Base-by-base conservation (phyloP, 2,329 filamentous ascomycete genomes). In the Verticillium klebahnii region DNA sequence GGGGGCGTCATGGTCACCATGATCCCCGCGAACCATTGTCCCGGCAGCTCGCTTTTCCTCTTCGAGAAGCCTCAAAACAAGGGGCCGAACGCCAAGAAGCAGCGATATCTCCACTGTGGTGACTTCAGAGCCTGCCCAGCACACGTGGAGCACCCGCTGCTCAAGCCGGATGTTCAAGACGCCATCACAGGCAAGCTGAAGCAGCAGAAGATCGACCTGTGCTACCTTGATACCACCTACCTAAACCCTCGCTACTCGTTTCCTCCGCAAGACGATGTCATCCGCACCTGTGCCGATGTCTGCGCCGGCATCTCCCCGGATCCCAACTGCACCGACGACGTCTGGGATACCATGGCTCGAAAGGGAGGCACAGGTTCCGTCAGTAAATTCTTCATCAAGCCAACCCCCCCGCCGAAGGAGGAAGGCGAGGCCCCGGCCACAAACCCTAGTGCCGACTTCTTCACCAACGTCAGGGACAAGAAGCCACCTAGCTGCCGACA, bases 221-320 rank as follows among this genome's bases (percentile, higher is more conserved):
- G 95, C 77, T 99, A 99, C 72, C 86, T 99, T 9, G 95, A 99
- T 72, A 99, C 95, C 0, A 99, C 95, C 0, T 99, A 99, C 72
- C 83, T 99, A 12, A 97, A 95, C 66, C 95, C 95, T 0, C 93
- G 93, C 66, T 99, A 98, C 74, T 89, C 94, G 0, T 99, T 99
- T 68, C 95, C 95, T 0, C 89, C 86, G 3, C 95, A 99, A 72
- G 83, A 89, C 61, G 89, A 95, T 67, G 95, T 99, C 60, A 92
- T 98, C 64, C 81, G 85, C 65, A 90, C 94, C 9, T 97, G 93
- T 70, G 91, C 92, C 4, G 90, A 96, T 39, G 87, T 98, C 74
- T 97, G 93, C 70, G 86, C 89, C n/a, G 88, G 84, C 63, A 81
- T 94, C 60, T 89, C 88, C 60, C 87, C 89, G 59, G 86, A 89